Percentiles rank a stretch among this genome's conserved stretches.
Evolutionary conservation across 2,329 filamentous ascomycete genomes (phyloP).

Genomic region (Diaporthe sp.): DNA sequence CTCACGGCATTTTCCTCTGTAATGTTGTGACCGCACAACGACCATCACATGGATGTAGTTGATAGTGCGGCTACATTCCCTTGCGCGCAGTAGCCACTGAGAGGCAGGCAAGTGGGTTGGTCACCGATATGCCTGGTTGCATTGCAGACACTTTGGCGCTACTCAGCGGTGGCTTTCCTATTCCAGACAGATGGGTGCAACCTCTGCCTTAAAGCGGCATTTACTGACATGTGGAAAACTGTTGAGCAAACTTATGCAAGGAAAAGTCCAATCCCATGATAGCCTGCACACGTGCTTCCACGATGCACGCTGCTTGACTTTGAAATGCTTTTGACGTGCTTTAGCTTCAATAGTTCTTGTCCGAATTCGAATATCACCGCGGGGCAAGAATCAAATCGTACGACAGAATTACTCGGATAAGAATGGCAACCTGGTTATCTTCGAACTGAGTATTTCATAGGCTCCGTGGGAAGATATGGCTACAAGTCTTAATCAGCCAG

Average conservation of each 20-base stretch:
- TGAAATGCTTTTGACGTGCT: neutral
- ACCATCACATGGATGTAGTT: neutral
- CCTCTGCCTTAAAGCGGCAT: neutral
- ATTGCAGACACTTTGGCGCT: neutral
- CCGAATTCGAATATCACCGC: neutral
- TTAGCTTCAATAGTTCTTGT: neutral
- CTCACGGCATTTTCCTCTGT: neutral
- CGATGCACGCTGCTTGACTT: neutral
- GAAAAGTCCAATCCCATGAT: neutral
- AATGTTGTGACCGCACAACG: neutral
- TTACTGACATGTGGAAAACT: neutral
- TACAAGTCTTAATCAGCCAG: too few species aligned
- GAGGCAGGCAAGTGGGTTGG: neutral
- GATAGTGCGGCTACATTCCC: neutral
- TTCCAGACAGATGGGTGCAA: neutral
- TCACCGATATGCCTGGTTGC: conserved; percentile 2
- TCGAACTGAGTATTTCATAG: neutral
- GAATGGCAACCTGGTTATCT: neutral
- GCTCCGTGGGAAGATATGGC: neutral
- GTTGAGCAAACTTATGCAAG: neutral
- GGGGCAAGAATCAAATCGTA: neutral
- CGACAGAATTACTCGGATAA: too few species aligned
- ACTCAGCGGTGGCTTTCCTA: neutral
- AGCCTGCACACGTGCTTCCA: neutral
- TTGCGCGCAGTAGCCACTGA: neutral